Evolutionary conservation across 345 rosid species (phyloP), one percentile per base, ranked within the genome.

Genomic region (Geranium rotundifolium): DNA sequence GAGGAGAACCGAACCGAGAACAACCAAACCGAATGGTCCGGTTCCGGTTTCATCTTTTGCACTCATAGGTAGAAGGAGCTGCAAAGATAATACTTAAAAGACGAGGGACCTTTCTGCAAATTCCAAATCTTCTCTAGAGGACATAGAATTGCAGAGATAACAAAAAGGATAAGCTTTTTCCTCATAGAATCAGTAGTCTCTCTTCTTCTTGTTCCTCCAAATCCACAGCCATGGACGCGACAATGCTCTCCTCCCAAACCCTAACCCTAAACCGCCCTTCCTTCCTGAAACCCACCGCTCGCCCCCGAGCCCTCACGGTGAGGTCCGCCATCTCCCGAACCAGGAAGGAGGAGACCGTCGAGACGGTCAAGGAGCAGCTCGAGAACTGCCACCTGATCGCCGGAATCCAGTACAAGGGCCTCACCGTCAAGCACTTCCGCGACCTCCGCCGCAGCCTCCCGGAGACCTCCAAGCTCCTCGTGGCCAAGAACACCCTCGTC

Each of bases 401-500:
- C 1, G 97, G 88, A 4, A 81, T 93, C 57, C 75, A 81, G 62
- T 93, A 85, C 85, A 66, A 76, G 12, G 91, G 95, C 63, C 75
- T 89, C 67, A 89, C 96, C 34, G 99, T 85, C 12, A 87, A 90
- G 64, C 96, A 93, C 20, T 83, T 93, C 71, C 96, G 84, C 66
- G 97, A 89, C 13, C 77, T 93, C 41, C 74, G 98, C 8, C 67
- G 81, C 62, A 70, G 81, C 13, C 72, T 92, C n/a, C 97, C 98
- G 0, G 95, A 84, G 20, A 72, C 80, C 16, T 69, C 97, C 5
- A 87, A 75, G 70, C 84, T 89, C 5, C 4, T 90, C 7, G 91
- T 93, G 9, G 99, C 97, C 14, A 89, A 93, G 69, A 93, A 93
- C 83, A 87, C 90, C 7, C 62, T 93, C 15, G 99, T 93, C 39